These are phyloP conservation scores for Orbilia brochopaga DNA, from an alignment of 2,329 filamentous ascomycete genomes.

Conservation along the genomic window DNA sequence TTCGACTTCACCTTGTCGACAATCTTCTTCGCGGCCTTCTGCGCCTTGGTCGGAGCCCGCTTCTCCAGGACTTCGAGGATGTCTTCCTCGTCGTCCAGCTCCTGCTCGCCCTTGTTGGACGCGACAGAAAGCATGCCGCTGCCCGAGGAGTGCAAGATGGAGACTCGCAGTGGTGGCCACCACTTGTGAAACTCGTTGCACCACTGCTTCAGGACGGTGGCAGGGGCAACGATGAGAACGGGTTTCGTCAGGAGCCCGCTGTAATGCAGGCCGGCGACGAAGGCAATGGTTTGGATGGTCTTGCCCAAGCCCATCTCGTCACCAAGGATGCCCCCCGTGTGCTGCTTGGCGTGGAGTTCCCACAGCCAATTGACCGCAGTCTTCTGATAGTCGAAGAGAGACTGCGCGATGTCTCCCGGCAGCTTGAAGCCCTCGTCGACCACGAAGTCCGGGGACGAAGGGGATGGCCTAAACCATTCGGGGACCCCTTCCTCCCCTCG, in stretches of 20 bases:
- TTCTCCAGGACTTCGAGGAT: constrained; percentile 61
- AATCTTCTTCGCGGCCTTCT: constrained; percentile 76
- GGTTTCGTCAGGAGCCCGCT: constrained; percentile 81
- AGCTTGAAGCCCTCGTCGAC: constrained; percentile 78
- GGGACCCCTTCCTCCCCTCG: constrained; percentile 61
- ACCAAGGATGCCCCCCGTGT: constrained; percentile 88
- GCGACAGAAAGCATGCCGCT: constrained; percentile 90
- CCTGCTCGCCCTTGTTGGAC: constrained; percentile 64
- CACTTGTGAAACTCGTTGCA: constrained; percentile 97
- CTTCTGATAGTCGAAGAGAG: constrained; percentile 95
- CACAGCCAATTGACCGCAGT: constrained; percentile 96
- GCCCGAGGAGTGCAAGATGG: constrained; percentile 91
- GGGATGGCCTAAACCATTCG: constrained; percentile 87
- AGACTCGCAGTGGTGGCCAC: constrained; percentile 98
- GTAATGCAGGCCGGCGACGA: constrained; percentile 88
- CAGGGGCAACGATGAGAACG: constrained; percentile 88
- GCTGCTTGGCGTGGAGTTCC: constrained; percentile 81
- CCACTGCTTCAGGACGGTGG: constrained; percentile 95
- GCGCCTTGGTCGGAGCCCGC: constrained; percentile 63
- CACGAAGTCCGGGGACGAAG: constrained; percentile 75
- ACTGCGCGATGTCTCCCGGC: constrained; percentile 90
- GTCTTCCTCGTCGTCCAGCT: constrained; percentile 62
- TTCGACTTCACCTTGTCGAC: constrained; percentile 70
- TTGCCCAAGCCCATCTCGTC: constrained; percentile 99
- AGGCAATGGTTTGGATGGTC: constrained; percentile 80